Evolutionary conservation across 805 yeast species (phyloP), one percentile per base, ranked within the genome.

Genomic region (Wickerhamiella occidentalis): DNA sequence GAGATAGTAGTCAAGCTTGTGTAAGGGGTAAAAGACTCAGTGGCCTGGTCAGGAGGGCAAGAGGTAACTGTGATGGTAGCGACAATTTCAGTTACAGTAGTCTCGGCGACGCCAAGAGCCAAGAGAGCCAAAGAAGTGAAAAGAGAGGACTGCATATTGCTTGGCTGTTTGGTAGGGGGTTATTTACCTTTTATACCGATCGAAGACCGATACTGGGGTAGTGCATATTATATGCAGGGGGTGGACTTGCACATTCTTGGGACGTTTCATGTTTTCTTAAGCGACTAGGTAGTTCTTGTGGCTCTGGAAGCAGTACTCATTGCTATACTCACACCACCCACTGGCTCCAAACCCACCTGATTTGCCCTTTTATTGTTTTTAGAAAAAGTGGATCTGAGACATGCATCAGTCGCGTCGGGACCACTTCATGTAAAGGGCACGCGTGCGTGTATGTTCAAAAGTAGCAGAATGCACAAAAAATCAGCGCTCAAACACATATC

Each of bases 31-130:
- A 22, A 21, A 21, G 42, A 19, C 28, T 21, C 42, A 21, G 42
- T 18, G 12, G 26, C 25, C 28, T 38, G 23, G 23, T 41, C 36
- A 28, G 46, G 46, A 28, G 47, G 40, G 47, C 47, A 43, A 11
- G 38, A 30, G 28, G 35, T 25, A n/a, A 41, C n/a, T 5, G 35
- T 41, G 33, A 21, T 6, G 17, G 49, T 41, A 12, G 48, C n/a
- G 9, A 15, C 30, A 6, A 25, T 2, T 12, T 30, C 45, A 35
- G 51, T 36, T 22, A 48, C 46, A 25, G 38, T 42, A 26, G 18
- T 36, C 19, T 13, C 19, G 13, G 46, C 41, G 18, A 40, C 15
- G 44, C 36, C 40, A 38, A 45, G 41, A 21, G 48, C 17, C 18
- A 45, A 45, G 12, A 45, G 35, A 35, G 28, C 18, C 21, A 38